phyloP scores from a whole-genome alignment of 805 yeast species.

The Candida ulmi region DNA sequence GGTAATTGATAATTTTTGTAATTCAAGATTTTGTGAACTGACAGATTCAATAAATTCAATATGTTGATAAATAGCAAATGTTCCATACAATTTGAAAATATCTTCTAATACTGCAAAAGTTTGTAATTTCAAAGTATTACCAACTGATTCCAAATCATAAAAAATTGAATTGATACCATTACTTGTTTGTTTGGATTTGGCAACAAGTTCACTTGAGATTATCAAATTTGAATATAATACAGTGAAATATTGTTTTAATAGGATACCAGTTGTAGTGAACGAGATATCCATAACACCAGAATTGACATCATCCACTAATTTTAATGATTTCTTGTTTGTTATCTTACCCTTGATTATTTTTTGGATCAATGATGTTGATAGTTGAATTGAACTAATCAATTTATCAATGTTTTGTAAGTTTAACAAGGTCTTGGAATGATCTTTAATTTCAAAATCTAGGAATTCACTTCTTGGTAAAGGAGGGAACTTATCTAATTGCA shows the following conservation, averaged over 20 bases:
- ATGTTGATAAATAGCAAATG: constrained; percentile 28
- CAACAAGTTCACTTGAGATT: constrained; percentile 11
- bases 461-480: constrained; percentile 23
- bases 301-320: constrained; percentile 4
- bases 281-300: constrained; percentile 5
- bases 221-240: constrained; percentile 8
- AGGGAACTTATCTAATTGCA: constrained; percentile 15
- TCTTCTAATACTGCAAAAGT: constrained; percentile 26
- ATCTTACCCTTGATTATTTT: constrained; percentile 6
- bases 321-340: constrained; percentile 2
- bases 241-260: constrained; percentile 13
- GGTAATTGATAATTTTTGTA: constrained; percentile 27
- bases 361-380: constrained; percentile 6
- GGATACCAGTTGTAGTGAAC: constrained; percentile 7
- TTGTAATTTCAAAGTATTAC: constrained; percentile 18
- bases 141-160: constrained; percentile 12
- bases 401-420: constrained; percentile 12
- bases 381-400: constrained; percentile 9
- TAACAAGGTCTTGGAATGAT: constrained; percentile 7
- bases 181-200: constrained; percentile 14
- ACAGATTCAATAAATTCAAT: constrained; percentile 28
- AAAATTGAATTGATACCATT: constrained; percentile 1
- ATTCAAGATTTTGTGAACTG: constrained; percentile 27
- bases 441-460: constrained; percentile 9
- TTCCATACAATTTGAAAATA: constrained; percentile 30